These are phyloP conservation scores for Lasiodiplodia gonubiensis DNA, from an alignment of 2,329 filamentous ascomycete species.

Conservation along the genomic window DNA sequence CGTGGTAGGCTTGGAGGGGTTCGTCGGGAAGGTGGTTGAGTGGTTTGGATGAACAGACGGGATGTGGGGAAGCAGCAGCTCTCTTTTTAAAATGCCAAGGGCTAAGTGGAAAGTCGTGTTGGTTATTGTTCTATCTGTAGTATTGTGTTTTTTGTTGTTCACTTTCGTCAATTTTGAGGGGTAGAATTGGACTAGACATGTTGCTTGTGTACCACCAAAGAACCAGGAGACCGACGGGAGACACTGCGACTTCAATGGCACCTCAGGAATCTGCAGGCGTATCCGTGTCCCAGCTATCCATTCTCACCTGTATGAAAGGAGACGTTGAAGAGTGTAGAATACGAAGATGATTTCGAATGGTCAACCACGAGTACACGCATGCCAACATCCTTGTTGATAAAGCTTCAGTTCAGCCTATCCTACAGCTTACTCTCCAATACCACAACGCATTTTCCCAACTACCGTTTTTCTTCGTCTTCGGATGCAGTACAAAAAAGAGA, in stretches of 20 bases:
- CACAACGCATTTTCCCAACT: not conserved
- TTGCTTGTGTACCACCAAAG: not conserved
- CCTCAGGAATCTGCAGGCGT: no score
- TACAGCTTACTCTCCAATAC: not conserved
- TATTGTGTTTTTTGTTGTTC: no score
- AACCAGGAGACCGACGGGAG: no score
- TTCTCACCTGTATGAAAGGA: not conserved
- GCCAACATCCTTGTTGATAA: not conserved
- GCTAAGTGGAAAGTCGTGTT: not conserved
- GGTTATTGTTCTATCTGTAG: not conserved
- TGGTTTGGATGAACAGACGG: conserved; percentile 14
- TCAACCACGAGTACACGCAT: not conserved
- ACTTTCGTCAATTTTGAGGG: no score
- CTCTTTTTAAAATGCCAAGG: not conserved
- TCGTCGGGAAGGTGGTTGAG: conserved; percentile 68
- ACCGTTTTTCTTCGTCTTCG: not conserved
- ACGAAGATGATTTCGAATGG: not conserved
- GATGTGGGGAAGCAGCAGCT: not conserved
- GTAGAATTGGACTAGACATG: not conserved
- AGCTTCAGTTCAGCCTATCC: not conserved
- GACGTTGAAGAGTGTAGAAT: not conserved
- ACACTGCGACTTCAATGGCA: no score
- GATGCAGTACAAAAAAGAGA: not conserved
- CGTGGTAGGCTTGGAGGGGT: conserved; percentile 69
- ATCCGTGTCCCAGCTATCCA: not conserved